Evolutionary conservation across 768 basidiomycete species (phyloP), one percentile per base, ranked within the genome.

Genomic region (Termitomyces sp.): DNA sequence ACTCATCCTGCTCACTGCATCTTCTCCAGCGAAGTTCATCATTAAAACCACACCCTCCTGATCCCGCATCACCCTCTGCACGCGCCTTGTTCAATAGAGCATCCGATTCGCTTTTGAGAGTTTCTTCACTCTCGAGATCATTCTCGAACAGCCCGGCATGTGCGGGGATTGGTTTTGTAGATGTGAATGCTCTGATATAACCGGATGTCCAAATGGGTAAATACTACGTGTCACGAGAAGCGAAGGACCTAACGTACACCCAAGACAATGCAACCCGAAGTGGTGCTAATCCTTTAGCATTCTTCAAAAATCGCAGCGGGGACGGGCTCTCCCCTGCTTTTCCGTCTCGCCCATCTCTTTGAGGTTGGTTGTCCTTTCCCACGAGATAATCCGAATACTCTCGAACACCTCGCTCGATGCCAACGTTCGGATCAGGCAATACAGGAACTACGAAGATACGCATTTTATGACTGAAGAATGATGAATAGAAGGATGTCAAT

Each of bases 231-330:
- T 17, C 30, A 8, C n/a, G 48, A 37, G 17, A 15, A 50, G n/a
- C 11, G 10, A 40, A 15, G 26, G 26, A 26, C 7, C 7, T 26
- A 30, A 72, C 78, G 47, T 55, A 87, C 87, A 79, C 77, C 88
- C 88, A 90, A 14, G 84, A 82, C 48, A 90, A 69, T 32, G 81
- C 75, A 14, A 89, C 71, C 21, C 77, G 72, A 3, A 89, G 70
- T 4, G 85, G 74, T 53, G 80, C 76, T 21, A 82, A 65, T 2
- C 87, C 87, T 62, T 80, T 84, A 15, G 74, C 77, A 59, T 80
- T 80, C 64, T 75, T 79, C 59, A 87, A 60, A 53, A 75, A 79
- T 24, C 58, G 61, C 46, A 66, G 5, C 24, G 42, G 50, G 3
- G 30, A 45, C 30, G n/a, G 17, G 2, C 5, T 21, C 21, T 51